Conservation (phyloP, 352 stramenopile genomes). For the Pythium catenulatum region DNA sequence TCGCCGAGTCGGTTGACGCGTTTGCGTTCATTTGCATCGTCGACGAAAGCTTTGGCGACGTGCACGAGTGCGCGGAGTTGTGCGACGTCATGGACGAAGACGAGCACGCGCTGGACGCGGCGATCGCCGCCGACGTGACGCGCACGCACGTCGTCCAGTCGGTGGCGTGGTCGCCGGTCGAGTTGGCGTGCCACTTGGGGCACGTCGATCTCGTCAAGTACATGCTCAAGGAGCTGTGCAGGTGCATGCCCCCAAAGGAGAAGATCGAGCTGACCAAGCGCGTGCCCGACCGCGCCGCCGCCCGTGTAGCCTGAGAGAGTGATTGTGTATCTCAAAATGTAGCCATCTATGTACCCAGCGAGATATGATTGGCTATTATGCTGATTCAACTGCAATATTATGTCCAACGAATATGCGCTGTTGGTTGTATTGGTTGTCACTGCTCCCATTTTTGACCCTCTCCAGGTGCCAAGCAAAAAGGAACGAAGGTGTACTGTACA, state of each 20-base stretch:
- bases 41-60: background rate
- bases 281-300: background rate
- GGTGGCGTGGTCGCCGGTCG: background rate
- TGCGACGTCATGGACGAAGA: conserved; percentile 34
- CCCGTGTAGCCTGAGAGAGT: too few relatives aligned
- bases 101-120: conserved; percentile 18
- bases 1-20: conserved; percentile 8
- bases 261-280: background rate
- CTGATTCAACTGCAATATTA: too few relatives aligned
- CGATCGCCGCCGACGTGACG: too few relatives aligned
- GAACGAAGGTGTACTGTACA: too few relatives aligned
- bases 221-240: conserved; percentile 4
- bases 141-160: too few relatives aligned
- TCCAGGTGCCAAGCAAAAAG: too few relatives aligned
- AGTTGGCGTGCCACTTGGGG: conserved; percentile 4
- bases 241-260: background rate
- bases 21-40: conserved; percentile 13
- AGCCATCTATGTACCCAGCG: too few relatives aligned
- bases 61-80: background rate
- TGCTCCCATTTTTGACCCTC: too few relatives aligned
- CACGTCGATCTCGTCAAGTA: conserved; percentile 19
- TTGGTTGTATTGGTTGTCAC: background rate
- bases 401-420: background rate
- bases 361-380: too few relatives aligned
- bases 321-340: too few relatives aligned